phyloP scores from a whole-genome alignment of 352 stramenopile genomes.

The Phytophthora cryptogea region DNA sequence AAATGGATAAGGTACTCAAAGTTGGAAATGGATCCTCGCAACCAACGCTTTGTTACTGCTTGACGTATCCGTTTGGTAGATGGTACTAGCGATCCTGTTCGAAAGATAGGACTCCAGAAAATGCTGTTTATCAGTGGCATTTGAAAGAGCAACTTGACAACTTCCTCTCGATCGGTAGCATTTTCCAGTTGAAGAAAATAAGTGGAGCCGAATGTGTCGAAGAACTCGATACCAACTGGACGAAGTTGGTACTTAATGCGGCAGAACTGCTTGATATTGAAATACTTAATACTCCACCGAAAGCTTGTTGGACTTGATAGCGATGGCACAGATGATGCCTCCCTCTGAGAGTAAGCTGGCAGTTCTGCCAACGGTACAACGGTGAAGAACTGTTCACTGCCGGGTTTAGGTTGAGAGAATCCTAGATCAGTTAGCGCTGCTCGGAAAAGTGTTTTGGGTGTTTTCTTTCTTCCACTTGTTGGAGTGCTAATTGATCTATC shows the following conservation, averaged over 20 bases:
- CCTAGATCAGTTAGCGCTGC: slow-evolving; percentile 58
- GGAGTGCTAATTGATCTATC: slow-evolving; percentile 8
- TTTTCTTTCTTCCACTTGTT: slow-evolving; percentile 39
- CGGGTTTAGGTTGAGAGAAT: slow-evolving; percentile 46
- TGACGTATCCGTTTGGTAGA: slow-evolving; percentile 75
- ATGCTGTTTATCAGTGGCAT: slow-evolving; percentile 85
- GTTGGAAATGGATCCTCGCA: slow-evolving; percentile 71
- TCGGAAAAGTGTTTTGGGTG: slow-evolving; percentile 53
- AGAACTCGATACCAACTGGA: slow-evolving; percentile 77
- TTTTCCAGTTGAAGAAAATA: slow-evolving; percentile 81
- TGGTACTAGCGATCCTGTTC: slow-evolving; percentile 60
- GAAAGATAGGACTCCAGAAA: slow-evolving; percentile 76
- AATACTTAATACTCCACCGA: slow-evolving; percentile 69
- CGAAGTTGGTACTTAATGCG: slow-evolving; percentile 82
- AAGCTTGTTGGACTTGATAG: slow-evolving; percentile 16
- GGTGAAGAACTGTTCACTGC: slow-evolving; percentile 46
- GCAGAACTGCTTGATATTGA: slow-evolving; percentile 73
- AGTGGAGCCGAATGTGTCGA: slow-evolving; percentile 66
- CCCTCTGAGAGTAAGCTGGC: neutral
- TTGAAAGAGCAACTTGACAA: slow-evolving; percentile 73
- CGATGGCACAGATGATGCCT: neutral
- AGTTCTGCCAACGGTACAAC: slow-evolving; percentile 39
- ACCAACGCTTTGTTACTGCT: slow-evolving; percentile 71
- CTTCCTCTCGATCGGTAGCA: slow-evolving; percentile 53
- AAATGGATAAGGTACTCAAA: slow-evolving; percentile 98